These are phyloP conservation scores for Pichia sp. DNA, from an alignment of 1,139 yeast genomes.

Conservation along the genomic window DNA sequence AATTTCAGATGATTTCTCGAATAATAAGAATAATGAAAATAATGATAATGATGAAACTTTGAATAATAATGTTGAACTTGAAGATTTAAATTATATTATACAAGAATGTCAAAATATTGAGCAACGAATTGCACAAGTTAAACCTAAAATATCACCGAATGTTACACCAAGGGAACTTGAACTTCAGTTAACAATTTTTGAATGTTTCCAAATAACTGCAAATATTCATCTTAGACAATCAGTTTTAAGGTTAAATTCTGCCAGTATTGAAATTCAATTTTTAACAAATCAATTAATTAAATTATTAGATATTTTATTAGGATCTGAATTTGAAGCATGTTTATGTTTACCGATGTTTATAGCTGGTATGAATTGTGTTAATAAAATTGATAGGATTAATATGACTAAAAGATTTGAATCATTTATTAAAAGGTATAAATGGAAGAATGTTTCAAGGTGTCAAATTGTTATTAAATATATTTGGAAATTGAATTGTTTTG, in stretches of 20 bases:
- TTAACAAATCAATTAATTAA: constrained; percentile 47
- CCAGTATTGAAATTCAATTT: constrained; percentile 57
- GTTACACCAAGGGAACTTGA: constrained; percentile 51
- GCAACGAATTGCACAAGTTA: constrained; percentile 40
- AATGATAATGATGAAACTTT: constrained; percentile 15
- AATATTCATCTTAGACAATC: constrained; percentile 61
- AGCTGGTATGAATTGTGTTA: constrained; percentile 63
- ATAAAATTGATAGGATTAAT: constrained; percentile 39
- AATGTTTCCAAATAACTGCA: constrained; percentile 64
- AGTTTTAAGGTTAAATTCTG: constrained; percentile 52
- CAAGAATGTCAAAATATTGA: constrained; percentile 41
- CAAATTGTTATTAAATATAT: constrained; percentile 52
- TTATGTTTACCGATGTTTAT: constrained; percentile 71
- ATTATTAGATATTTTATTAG: constrained; percentile 56
- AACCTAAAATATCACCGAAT: constrained; percentile 48
- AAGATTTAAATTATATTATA: constrained; percentile 30
- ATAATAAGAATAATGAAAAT: not conserved
- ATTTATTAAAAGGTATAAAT: constrained; percentile 54
- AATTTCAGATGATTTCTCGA: constrained; percentile 1
- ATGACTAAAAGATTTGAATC: constrained; percentile 50
- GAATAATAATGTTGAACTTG: constrained; percentile 7
- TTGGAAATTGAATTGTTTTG: constrained; percentile 43
- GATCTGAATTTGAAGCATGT: constrained; percentile 62
- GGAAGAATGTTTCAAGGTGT: constrained; percentile 60
- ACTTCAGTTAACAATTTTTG: constrained; percentile 63